Conservation (phyloP, 495 filamentous ascomycete genomes). For the Aspergillus haitiensis region DNA sequence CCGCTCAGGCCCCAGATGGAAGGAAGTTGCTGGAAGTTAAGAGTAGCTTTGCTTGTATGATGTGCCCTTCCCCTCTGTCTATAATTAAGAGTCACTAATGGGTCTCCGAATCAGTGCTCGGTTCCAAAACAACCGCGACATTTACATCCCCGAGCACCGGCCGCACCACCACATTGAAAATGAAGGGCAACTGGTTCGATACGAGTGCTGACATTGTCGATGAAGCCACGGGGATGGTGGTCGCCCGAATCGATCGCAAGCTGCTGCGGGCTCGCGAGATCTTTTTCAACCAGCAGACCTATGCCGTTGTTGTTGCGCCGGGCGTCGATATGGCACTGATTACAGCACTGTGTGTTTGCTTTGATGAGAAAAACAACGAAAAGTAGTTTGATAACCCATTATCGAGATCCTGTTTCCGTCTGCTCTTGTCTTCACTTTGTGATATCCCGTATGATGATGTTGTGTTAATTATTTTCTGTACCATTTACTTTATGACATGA, state of each 20-base stretch:
- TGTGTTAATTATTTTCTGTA: no score
- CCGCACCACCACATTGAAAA: neutral
- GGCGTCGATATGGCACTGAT: constrained; percentile 58
- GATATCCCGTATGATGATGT: no score
- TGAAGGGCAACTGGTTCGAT: constrained; percentile 13
- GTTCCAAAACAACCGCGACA: neutral
- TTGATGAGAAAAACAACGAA: constrained; percentile 58
- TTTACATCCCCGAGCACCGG: neutral
- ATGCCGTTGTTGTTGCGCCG: constrained; percentile 53
- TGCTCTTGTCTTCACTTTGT: no score
- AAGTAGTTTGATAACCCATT: neutral
- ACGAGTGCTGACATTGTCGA: constrained; percentile 21
- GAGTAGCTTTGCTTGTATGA: neutral
- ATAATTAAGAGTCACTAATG: neutral
- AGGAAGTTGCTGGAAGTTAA: neutral
- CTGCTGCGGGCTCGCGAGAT: constrained; percentile 49
- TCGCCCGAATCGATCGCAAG: constrained; percentile 53
- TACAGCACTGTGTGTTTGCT: constrained; percentile 54
- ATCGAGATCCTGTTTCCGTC: no score
- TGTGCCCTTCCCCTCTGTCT: neutral
- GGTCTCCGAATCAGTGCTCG: neutral
- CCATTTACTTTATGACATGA: no score
- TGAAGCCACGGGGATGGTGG: constrained; percentile 33
- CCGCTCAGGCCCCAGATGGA: constrained; percentile 24
- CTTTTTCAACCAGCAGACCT: constrained; percentile 55